A percentile compares a stretch with the other conserved stretches of the same genome.
phyloP scores from a whole-genome alignment of 1,139 yeast species.

The Petasospora fabianii region DNA sequence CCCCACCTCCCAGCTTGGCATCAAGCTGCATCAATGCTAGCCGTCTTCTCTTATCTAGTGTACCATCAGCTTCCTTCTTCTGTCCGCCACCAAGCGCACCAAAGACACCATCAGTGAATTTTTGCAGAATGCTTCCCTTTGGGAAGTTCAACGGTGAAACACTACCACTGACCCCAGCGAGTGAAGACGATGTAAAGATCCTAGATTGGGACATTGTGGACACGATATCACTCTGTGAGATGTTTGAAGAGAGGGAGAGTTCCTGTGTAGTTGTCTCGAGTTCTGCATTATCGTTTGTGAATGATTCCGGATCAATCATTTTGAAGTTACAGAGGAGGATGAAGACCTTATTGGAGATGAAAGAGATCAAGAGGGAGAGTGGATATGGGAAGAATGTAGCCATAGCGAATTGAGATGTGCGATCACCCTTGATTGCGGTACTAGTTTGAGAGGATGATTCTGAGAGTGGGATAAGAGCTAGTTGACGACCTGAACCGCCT shows the following conservation, averaged over 20 bases:
- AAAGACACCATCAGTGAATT: constrained; percentile 5
- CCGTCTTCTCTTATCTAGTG: constrained; percentile 41
- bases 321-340: constrained; percentile 26
- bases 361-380: constrained; percentile 32
- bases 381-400: constrained; percentile 45
- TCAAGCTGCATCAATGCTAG: constrained; percentile 42
- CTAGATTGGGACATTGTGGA: constrained; percentile 34
- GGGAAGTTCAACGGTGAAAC: constrained; percentile 27
- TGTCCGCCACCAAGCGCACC: constrained; percentile 23
- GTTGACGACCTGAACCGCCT: constrained; percentile 43
- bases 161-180: constrained; percentile 38
- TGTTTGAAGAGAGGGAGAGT: constrained; percentile 16
- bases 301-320: constrained; percentile 33
- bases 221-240: constrained; percentile 19
- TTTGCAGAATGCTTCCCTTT: constrained; percentile 10
- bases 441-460: constrained; percentile 3
- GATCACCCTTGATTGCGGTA: constrained; percentile 32
- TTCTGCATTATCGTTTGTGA: constrained; percentile 27
- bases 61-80: constrained; percentile 10
- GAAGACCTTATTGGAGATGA: constrained; percentile 27
- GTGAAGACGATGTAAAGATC: constrained; percentile 40
- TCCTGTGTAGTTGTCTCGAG: constrained; percentile 25
- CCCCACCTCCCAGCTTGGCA: constrained; percentile 7
- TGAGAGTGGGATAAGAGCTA: constrained; percentile 38
- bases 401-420: constrained; percentile 41